Evolutionary conservation across 805 yeast genomes (phyloP).

Genomic region (Starmerella ratchasimensis): DNA sequence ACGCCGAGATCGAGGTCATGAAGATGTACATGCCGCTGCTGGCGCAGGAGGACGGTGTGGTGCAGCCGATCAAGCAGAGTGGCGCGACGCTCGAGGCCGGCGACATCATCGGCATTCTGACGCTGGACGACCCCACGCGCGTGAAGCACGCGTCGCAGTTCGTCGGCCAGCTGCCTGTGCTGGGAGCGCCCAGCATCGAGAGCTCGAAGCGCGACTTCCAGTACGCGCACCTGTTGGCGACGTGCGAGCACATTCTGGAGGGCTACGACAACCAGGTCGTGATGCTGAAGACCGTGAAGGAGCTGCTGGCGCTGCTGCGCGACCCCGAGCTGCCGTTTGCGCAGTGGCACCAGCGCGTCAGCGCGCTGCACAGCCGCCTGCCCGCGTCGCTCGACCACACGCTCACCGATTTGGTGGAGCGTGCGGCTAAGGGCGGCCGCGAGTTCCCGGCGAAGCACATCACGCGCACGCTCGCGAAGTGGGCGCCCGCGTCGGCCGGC

Average conservation of each 20-base stretch:
- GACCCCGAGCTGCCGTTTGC: slow-evolving; percentile 79
- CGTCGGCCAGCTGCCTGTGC: slow-evolving; percentile 82
- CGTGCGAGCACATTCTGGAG: slow-evolving; percentile 62
- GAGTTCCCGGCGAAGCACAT: slow-evolving; percentile 91
- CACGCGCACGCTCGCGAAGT: slow-evolving; percentile 55
- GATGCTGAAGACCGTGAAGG: slow-evolving; percentile 69
- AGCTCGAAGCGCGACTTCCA: slow-evolving; percentile 78
- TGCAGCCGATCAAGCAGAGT: slow-evolving; percentile 90
- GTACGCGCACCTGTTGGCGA: slow-evolving; percentile 43
- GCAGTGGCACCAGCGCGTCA: slow-evolving; percentile 74
- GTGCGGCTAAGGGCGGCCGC: slow-evolving; percentile 49
- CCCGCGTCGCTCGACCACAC: slow-evolving; percentile 63
- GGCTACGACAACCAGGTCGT: slow-evolving; percentile 96
- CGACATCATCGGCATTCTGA: slow-evolving; percentile 86
- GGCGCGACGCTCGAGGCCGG: slow-evolving; percentile 96
- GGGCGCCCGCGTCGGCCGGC: slow-evolving; percentile 38
- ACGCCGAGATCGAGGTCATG: slow-evolving; percentile 98
- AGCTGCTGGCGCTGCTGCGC: slow-evolving; percentile 56
- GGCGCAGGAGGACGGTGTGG: slow-evolving; percentile 85
- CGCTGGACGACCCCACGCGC: slow-evolving; percentile 91
- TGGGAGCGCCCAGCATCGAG: slow-evolving; percentile 67
- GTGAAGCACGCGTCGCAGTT: slow-evolving; percentile 93
- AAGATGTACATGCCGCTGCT: slow-evolving; percentile 97
- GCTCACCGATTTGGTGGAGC: slow-evolving; percentile 50
- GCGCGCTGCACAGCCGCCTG: slow-evolving; percentile 85